Evolutionary conservation across 768 basidiomycete genomes (phyloP).

Genomic region (Termitomyces sp.): DNA sequence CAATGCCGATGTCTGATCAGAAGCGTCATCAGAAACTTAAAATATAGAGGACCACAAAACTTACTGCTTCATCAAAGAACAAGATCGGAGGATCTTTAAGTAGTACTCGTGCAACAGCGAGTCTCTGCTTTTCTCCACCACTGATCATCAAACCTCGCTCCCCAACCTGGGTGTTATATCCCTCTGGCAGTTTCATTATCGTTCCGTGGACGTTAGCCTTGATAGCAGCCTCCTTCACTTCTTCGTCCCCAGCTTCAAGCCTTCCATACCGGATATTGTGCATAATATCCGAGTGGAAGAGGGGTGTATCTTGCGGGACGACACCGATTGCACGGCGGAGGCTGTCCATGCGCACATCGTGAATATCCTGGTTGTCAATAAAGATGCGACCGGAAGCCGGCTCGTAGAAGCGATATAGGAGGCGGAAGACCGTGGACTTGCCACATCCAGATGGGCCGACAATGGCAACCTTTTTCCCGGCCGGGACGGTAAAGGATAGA

Average conservation of each 20-base stretch:
- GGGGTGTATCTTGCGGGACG: conserved; percentile 96
- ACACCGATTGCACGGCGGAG: conserved; percentile 80
- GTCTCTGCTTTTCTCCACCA: conserved; percentile 95
- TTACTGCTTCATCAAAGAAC: conserved; percentile 97
- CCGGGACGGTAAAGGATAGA: conserved; percentile 87
- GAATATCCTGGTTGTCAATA: conserved; percentile 85
- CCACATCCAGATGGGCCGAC: conserved; percentile 97
- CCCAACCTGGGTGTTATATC: conserved; percentile 88
- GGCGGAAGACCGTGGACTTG: conserved; percentile 93
- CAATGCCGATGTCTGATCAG: conserved; percentile 82
- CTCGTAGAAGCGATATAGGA: conserved; percentile 93
- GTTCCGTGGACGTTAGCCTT: conserved; percentile 87
- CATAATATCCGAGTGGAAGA: conserved; percentile 94
- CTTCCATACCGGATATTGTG: conserved; percentile 95
- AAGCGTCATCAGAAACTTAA: neutral
- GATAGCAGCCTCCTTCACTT: conserved; percentile 77
- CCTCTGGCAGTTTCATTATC: conserved; percentile 75
- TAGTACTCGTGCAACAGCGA: conserved; percentile 90
- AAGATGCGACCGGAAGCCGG: conserved; percentile 75
- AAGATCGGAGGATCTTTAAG: conserved; percentile 93
- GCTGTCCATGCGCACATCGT: conserved; percentile 61
- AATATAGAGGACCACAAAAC: conserved; percentile 24
- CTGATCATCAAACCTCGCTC: conserved; percentile 98
- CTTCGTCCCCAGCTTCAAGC: conserved; percentile 81
- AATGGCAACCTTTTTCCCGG: conserved; percentile 94